Percentiles rank a stretch among this genome's conserved stretches.
Conservation (phyloP, 2,329 filamentous ascomycete species). For the Colletotrichum sp. region DNA sequence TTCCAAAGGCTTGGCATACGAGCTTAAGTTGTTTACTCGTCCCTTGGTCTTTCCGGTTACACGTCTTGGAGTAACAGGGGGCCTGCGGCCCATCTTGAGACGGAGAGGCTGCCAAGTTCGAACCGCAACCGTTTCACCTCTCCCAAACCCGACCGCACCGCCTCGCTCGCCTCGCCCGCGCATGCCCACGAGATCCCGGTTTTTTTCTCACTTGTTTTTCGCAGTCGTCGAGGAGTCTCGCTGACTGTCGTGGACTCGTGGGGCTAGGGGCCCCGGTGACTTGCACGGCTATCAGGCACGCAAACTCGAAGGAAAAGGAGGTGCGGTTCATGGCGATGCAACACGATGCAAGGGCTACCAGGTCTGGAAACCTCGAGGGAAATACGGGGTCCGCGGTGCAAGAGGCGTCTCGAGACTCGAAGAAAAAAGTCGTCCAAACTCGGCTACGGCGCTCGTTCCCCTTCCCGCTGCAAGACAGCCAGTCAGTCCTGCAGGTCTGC, state of each 20-base stretch:
- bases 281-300: background rate
- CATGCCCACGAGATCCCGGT: background rate
- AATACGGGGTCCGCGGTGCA: background rate
- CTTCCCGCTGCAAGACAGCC: background rate
- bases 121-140: slow-evolving; percentile 21
- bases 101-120: slow-evolving; percentile 14
- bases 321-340: background rate
- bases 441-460: background rate
- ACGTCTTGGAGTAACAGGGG: slow-evolving; percentile 9
- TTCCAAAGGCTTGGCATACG: slow-evolving; percentile 4
- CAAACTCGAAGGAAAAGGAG: background rate
- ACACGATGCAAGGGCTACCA: background rate
- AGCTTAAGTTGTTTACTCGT: slow-evolving; percentile 14
- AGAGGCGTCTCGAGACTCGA: background rate
- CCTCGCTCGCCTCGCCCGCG: slow-evolving; percentile 8
- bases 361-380: slow-evolving; percentile 1
- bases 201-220: background rate
- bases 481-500: background rate
- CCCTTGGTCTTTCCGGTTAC: slow-evolving; percentile 5
- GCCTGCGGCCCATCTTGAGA: slow-evolving; percentile 17
- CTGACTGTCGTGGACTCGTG: background rate
- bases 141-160: slow-evolving; percentile 5
- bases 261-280: background rate
- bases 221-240: background rate
- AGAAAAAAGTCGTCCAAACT: slow-evolving; percentile 4